These are phyloP conservation scores for Podila clonocystis DNA, from an alignment of 192 early-diverging fungal species.

Conservation along the genomic window DNA sequence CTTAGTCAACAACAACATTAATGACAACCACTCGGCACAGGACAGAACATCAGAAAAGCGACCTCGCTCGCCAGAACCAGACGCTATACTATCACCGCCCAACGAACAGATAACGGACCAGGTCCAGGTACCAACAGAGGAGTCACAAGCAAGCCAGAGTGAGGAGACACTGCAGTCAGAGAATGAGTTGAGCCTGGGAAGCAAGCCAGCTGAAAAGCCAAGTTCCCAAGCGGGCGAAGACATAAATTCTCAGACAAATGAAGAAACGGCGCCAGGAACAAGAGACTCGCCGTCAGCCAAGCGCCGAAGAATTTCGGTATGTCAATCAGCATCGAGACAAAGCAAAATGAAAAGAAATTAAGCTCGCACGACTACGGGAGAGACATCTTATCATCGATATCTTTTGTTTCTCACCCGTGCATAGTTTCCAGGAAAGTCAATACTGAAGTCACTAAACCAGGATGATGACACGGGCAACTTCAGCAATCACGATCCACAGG, in stretches of 20 bases:
- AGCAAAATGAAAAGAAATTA: background rate
- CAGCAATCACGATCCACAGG: conserved; percentile 4
- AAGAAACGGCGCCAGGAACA: too few relatives aligned
- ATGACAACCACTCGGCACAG: background rate
- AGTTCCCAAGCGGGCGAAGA: too few relatives aligned
- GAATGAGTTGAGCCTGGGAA: background rate
- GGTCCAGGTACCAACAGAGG: background rate
- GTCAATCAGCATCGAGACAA: background rate
- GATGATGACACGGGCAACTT: conserved; percentile 16
- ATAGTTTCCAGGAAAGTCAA: conserved; percentile 46
- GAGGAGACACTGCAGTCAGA: background rate
- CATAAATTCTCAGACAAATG: too few relatives aligned
- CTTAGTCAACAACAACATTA: background rate
- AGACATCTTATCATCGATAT: background rate
- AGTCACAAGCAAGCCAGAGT: background rate
- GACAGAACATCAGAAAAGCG: background rate
- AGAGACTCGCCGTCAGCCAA: background rate
- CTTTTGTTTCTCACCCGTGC: background rate
- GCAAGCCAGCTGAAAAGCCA: background rate
- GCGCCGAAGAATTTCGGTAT: conserved; percentile 1
- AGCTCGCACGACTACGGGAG: background rate
- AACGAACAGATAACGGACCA: background rate
- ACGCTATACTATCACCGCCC: background rate
- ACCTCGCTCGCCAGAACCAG: background rate
- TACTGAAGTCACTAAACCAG: conserved; percentile 20